Conservation (phyloP, 1,284 basidiomycete species). For the Nidula niveotomentosa region DNA sequence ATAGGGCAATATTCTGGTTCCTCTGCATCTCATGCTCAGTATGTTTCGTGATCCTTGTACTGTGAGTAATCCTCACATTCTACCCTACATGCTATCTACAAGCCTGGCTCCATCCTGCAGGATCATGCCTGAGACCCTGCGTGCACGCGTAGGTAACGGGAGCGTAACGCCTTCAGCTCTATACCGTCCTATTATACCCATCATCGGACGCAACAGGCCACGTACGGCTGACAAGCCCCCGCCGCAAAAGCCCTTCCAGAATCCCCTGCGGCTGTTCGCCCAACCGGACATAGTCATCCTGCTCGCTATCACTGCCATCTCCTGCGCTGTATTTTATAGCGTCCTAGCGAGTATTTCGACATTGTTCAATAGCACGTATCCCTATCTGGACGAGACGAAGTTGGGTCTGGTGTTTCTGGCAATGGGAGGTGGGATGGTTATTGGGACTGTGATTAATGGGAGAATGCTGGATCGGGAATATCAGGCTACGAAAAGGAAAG, state of each 20-base stretch:
- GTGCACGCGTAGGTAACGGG: conserved; percentile 56
- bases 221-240: conserved; percentile 4
- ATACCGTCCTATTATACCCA: conserved; percentile 53
- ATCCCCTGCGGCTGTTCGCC: conserved; percentile 60
- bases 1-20: conserved; percentile 80
- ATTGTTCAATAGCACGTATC: conserved; percentile 57
- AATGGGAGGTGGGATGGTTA: conserved; percentile 57
- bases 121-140: conserved; percentile 65
- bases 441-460: conserved; percentile 50
- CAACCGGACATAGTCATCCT: conserved; percentile 63
- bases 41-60: conserved; percentile 52
- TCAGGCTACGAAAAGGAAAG: conserved; percentile 31
- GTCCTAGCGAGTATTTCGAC: conserved; percentile 66
- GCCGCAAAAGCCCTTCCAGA: conserved; percentile 37
- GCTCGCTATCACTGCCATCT: conserved; percentile 57
- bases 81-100: not conserved
- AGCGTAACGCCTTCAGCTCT: conserved; percentile 45
- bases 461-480: conserved; percentile 60
- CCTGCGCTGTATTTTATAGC: conserved; percentile 65
- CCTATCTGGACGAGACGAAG: conserved; percentile 59
- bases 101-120: conserved; percentile 19
- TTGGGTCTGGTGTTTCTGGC: conserved; percentile 72
- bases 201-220: conserved; percentile 38
- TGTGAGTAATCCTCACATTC: conserved; percentile 38
- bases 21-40: conserved; percentile 58